These are phyloP conservation scores for Ajuga chamaepitys DNA, from an alignment of 257 asterid species.

Conservation along the genomic window DNA sequence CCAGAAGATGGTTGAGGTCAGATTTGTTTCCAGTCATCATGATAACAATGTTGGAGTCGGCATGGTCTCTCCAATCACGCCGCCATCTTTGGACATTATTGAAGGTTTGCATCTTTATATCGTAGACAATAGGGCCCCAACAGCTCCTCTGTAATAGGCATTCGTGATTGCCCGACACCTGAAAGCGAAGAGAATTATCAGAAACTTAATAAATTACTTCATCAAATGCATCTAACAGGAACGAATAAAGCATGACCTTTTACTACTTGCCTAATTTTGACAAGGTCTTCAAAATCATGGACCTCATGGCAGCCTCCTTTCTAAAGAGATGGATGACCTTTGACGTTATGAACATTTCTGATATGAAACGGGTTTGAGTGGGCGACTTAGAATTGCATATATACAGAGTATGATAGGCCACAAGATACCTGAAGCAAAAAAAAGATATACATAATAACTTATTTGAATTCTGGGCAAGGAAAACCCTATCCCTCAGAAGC, in stretches of 20 bases:
- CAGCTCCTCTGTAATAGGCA: constrained; percentile 85
- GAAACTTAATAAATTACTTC: constrained; percentile 12
- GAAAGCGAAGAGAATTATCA: constrained; percentile 30
- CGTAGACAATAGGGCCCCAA: constrained; percentile 79
- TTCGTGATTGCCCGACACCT: constrained; percentile 88
- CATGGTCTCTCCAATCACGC: constrained; percentile 71
- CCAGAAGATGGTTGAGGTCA: constrained; percentile 69
- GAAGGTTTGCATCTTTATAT: constrained; percentile 78
- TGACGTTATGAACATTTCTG: constrained; percentile 80
- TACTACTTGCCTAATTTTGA: constrained; percentile 79
- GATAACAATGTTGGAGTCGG: constrained; percentile 71
- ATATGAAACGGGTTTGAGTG: constrained; percentile 7
- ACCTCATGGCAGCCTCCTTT: constrained; percentile 97
- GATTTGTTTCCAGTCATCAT: constrained; percentile 86
- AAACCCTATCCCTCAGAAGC: constrained; percentile 60
- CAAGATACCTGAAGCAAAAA: constrained; percentile 1
- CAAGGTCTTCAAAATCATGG: constrained; percentile 97
- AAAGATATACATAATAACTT: constrained; percentile 20
- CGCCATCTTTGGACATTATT: constrained; percentile 81
- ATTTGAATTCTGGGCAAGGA: constrained; percentile 83
- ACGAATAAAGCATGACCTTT: constrained; percentile 44
- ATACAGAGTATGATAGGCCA: neutral
- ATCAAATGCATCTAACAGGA: neutral
- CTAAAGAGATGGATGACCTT: constrained; percentile 80
- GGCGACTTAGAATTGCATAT: constrained; percentile 14